Conservation (phyloP, 2,329 filamentous ascomycete species). For the Fusarium bulbicola region DNA sequence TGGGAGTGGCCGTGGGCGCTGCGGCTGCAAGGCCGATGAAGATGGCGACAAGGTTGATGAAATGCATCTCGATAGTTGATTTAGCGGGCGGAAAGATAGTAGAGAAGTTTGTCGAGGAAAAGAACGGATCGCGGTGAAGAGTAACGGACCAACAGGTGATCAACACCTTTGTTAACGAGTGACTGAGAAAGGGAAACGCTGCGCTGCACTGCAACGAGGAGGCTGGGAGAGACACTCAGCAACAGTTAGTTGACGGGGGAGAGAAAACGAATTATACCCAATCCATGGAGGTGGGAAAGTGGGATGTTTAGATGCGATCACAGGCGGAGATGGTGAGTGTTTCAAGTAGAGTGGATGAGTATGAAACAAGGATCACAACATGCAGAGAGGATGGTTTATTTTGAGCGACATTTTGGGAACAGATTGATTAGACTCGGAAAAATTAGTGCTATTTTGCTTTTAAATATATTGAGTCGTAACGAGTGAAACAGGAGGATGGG, state of each 20-base stretch:
- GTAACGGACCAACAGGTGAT: slow-evolving; percentile 24
- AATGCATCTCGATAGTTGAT: slow-evolving; percentile 21
- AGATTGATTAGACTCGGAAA: not conserved
- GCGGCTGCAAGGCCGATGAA: slow-evolving; percentile 24
- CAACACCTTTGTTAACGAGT: slow-evolving; percentile 33
- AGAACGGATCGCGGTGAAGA: slow-evolving; percentile 11
- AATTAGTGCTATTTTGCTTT: not conserved
- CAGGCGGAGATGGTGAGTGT: slow-evolving; percentile 27
- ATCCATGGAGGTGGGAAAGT: not conserved
- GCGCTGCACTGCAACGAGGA: slow-evolving; percentile 18
- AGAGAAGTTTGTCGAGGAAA: not conserved
- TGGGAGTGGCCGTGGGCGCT: slow-evolving; percentile 17
- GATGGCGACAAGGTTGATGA: slow-evolving; percentile 7
- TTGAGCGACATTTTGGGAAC: not conserved
- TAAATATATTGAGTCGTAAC: not conserved
- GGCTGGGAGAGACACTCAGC: not conserved
- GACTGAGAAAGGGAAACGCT: slow-evolving; percentile 31
- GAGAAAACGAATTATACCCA: not conserved
- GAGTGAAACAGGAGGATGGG: not conserved
- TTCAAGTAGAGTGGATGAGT: slow-evolving; percentile 37
- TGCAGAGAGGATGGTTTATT: not conserved
- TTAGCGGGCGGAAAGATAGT: not conserved
- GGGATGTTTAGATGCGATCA: slow-evolving; percentile 19
- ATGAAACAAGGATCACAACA: slow-evolving; percentile 21
- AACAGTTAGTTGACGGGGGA: not conserved